Evolutionary conservation across 257 asterid genomes (phyloP), one percentile per base, ranked within the genome.

Genomic region (Forsythia viridissima): DNA sequence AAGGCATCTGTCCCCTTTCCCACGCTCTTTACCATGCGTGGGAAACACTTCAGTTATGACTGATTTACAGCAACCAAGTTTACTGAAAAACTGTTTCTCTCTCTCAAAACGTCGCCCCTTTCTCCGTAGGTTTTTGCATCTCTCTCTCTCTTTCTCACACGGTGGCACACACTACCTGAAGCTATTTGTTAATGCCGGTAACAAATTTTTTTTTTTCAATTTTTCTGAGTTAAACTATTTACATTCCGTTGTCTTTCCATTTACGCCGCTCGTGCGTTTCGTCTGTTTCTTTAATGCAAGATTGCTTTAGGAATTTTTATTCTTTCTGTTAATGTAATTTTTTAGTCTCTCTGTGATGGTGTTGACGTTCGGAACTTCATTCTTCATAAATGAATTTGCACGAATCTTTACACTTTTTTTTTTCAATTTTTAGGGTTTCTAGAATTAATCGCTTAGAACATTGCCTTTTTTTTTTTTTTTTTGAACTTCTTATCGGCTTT

Each of bases 111-210:
- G 12, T 42, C n/a, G 73, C 76, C 73, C 15, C 44, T 20, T 15
- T 70, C 72, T 34, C 63, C 36, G 76, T 72, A 65, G 78, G 78
- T 71, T 36, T 65, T n/a, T 36, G 73, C 52, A 4, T 67, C 16
- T n/a, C 16, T 67, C 72, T 34, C 71, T 48, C 79, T 67, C 72
- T 34, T 67, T 48, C 79, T 4, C 69, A 10, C 34, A 16, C 46
- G 16, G 52, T 40, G 44, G 63, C 65, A 12, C 40, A 63, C 67
- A 59, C 67, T 21, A n/a, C 13, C 36, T 20, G 34, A 71, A 21
- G 84, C 82, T 63, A 68, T n/a, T 77, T 63, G 36, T 6, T 34
- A 71, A 52, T 57, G 65, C 84, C 21, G 84, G 84, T 83, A 72
- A 52, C 42, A 13, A 6, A 42, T 75, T 3, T n/a, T 59, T 12